Evolutionary conservation across 306 rosid genomes (phyloP).

Genomic region (Rosa lucieae): DNA sequence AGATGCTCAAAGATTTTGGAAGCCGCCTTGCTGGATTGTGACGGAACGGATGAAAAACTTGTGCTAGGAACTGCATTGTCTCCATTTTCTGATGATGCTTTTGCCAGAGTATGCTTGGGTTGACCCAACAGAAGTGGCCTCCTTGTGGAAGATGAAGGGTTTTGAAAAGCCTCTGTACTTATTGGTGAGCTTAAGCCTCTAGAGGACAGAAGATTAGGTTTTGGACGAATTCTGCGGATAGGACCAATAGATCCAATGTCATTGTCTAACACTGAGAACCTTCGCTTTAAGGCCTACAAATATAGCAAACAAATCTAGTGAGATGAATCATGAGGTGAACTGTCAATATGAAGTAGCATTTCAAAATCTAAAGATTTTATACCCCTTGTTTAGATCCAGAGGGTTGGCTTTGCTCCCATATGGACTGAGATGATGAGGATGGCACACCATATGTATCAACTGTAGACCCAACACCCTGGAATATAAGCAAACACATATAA

Average conservation of each 20-base stretch:
- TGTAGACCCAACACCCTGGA: slow-evolving; percentile 48
- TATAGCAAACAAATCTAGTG: slow-evolving; percentile 11
- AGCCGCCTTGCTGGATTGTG: slow-evolving; percentile 78
- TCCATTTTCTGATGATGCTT: slow-evolving; percentile 44
- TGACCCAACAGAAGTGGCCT: slow-evolving; percentile 41
- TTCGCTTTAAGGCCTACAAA: slow-evolving; percentile 63
- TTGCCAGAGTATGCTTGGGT: slow-evolving; percentile 32
- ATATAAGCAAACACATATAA: slow-evolving; percentile 21
- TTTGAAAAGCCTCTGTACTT: slow-evolving; percentile 45
- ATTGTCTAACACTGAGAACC: slow-evolving; percentile 64
- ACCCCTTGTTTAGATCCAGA: slow-evolving; percentile 66
- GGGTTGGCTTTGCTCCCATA: slow-evolving; percentile 46
- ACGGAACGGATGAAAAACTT: slow-evolving; percentile 41
- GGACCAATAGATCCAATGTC: slow-evolving; percentile 86
- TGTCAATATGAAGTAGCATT: slow-evolving; percentile 21
- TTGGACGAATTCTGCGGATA: slow-evolving; percentile 73
- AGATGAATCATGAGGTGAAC: slow-evolving; percentile 6
- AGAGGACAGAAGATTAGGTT: slow-evolving; percentile 62
- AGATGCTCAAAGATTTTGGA: slow-evolving; percentile 81
- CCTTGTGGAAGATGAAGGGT: slow-evolving; percentile 40
- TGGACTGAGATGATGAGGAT: slow-evolving; percentile 54
- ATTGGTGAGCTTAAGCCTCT: slow-evolving; percentile 54
- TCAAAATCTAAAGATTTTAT: slow-evolving; percentile 20
- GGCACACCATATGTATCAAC: slow-evolving; percentile 45
- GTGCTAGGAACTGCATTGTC: slow-evolving; percentile 40